phyloP scores from a whole-genome alignment of 345 rosid genomes.

The Reutealis trisperma region DNA sequence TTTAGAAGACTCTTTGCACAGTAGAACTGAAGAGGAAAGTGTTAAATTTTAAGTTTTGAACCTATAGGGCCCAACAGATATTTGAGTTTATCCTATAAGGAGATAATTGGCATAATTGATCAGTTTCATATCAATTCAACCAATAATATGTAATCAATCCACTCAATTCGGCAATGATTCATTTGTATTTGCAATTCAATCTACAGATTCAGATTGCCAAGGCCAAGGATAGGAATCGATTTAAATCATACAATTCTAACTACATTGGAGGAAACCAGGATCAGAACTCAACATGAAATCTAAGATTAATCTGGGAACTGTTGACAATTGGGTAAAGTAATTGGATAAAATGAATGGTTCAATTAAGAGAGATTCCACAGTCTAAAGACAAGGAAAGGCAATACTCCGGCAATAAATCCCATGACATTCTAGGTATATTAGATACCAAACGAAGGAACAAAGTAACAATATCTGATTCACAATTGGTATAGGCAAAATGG shows the following conservation, averaged over 20 bases:
- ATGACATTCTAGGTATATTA: no score
- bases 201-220: background rate
- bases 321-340: background rate
- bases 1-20: no score
- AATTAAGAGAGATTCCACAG: background rate
- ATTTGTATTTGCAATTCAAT: background rate
- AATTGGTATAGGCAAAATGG: background rate
- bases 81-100: no score
- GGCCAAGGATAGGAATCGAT: background rate
- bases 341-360: background rate
- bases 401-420: background rate
- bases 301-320: background rate
- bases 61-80: no score
- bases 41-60: no score
- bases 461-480: background rate
- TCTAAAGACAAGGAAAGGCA: background rate
- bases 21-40: no score
- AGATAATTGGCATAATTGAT: no score
- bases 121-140: background rate
- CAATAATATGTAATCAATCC: no score
- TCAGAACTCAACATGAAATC: no score
- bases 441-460: background rate
- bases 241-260: background rate
- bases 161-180: background rate
- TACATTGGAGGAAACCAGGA: background rate